A percentile compares a stretch with the other conserved stretches of the same genome.
phyloP scores from a whole-genome alignment of 2,329 filamentous ascomycete genomes.

The Venturia effusa region DNA sequence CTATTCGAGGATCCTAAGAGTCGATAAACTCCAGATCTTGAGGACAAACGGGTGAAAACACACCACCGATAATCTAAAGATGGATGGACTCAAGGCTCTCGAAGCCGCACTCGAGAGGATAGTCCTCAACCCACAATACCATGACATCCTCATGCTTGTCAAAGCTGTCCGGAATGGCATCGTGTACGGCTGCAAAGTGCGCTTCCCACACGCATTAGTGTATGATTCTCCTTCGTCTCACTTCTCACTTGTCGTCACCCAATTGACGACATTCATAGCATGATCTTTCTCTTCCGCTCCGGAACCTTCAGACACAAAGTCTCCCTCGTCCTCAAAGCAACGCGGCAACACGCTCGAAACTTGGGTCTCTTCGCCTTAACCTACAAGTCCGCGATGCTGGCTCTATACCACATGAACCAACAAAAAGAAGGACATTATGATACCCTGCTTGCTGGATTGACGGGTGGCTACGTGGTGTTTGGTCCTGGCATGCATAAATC shows the following conservation, averaged over 20 bases:
- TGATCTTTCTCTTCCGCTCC: conserved; percentile 93
- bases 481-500: conserved; percentile 67
- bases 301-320: conserved; percentile 81
- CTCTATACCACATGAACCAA: conserved; percentile 45
- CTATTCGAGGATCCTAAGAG: neutral
- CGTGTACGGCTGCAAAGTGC: conserved; percentile 94
- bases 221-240: conserved; percentile 22
- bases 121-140: conserved; percentile 72
- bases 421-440: conserved; percentile 63
- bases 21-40: neutral
- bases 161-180: conserved; percentile 95
- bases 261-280: conserved; percentile 39
- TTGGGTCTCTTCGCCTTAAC: conserved; percentile 82
- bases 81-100: conserved; percentile 10
- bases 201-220: conserved; percentile 95
- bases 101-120: conserved; percentile 64
- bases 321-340: conserved; percentile 70
- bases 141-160: conserved; percentile 71
- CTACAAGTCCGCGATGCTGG: conserved; percentile 75
- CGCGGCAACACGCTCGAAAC: conserved; percentile 81
- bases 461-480: conserved; percentile 91
- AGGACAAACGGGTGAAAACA: neutral
- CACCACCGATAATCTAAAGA: neutral
- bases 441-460: conserved; percentile 71
- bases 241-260: neutral